Evolutionary conservation across 2,329 filamentous ascomycete genomes (phyloP), one percentile per base, ranked within the genome.

Genomic region (Dryadomyces sulphureus): DNA sequence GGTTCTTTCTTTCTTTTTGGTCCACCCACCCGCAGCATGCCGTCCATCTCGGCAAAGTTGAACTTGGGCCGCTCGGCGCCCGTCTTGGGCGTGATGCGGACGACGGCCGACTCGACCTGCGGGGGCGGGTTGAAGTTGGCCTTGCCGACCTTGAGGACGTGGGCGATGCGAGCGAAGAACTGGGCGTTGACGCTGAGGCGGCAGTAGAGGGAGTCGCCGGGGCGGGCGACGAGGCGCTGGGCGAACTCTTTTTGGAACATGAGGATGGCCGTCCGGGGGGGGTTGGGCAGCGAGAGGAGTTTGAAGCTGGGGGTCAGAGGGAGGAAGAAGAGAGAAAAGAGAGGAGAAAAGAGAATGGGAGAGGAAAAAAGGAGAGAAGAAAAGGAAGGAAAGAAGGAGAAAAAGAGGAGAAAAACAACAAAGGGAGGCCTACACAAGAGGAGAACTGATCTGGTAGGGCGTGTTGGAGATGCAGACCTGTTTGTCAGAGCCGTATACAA

Each of bases 41-140:
- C 89, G 59, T 96, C 90, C 81, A 89, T 95, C 62, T 96, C 92
- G 45, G 93, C 87, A 64, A 90, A 96, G 59, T 79, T 85, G 52
- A 96, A 89, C 54, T 87, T 81, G 45, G 90, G 90, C 34, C 87
- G 69, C 53, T 80, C 76, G 41, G 65, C 68, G 11, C 88, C 88
- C 34, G 76, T 73, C 67, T 95, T 93, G 20, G 88, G 88, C 59
- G 90, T 85, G 54, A 95, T 83, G 49, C 89, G 76, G 41, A 95
- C 88, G 7, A 95, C 89, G 48, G 83, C 89, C 7, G 79, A 86
- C 64, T 98, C 92, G 48, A 98, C 92, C 57, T 87, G 77, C 8
- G 92, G 92, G 1, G 92, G 90, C 0, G 92, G 92, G 51, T 86
- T 87, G 73, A 96, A 98, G 67, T 96, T 96, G 65, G 53, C 93